Evolutionary conservation across 495 filamentous ascomycete genomes (phyloP), one percentile per base, ranked within the genome.

Genomic region (Achaetomiella virescens): DNA sequence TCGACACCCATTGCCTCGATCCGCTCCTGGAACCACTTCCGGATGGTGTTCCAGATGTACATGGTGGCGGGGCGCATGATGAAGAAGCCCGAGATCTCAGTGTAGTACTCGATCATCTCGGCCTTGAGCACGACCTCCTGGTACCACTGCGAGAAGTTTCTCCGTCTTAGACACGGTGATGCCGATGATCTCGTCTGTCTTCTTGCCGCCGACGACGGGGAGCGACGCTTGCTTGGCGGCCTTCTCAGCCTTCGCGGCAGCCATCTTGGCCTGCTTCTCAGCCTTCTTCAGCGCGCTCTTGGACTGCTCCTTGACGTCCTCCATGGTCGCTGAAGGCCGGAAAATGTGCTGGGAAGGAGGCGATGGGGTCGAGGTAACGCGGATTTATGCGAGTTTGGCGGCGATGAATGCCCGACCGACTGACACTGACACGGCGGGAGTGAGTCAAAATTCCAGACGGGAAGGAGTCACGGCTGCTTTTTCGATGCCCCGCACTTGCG

Each of bases 141-240:
- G 68, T 98, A 98, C 93, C 93, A 97, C 65, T 80, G 81, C 20
- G 88, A 78, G 69, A 98, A 93, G 73, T 96, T n/a, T 88, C n/a
- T 84, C 82, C 50, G 86, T 79, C 72, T 97, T 97, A 48, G 76
- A 72, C 18, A 84, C 80, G 59, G 89, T 89, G 59, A 97, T 95
- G 62, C 91, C 89, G 63, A 95, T 96, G 58, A 95, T 77, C 54
- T 78, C 72, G 65, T 78, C 76, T 24, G 72, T 66, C 64, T 78
- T 75, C 72, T 80, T 81, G 52, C 73, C 77, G 49, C 74, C 75
- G 17, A 75, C 73, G 2, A 77, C 63, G 1, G 75, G 66, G 25
- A 80, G 57, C 7, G 65, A 48, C 46, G 75, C 62, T 62, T 77
- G 68, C 69, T 85, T 85, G 35, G 81, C 79, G 0, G 77, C 78